A percentile compares a stretch with the other conserved stretches of the same genome.
Conservation (phyloP, 2,329 filamentous ascomycete genomes). For the Fusarium neocosmosporiellum region DNA sequence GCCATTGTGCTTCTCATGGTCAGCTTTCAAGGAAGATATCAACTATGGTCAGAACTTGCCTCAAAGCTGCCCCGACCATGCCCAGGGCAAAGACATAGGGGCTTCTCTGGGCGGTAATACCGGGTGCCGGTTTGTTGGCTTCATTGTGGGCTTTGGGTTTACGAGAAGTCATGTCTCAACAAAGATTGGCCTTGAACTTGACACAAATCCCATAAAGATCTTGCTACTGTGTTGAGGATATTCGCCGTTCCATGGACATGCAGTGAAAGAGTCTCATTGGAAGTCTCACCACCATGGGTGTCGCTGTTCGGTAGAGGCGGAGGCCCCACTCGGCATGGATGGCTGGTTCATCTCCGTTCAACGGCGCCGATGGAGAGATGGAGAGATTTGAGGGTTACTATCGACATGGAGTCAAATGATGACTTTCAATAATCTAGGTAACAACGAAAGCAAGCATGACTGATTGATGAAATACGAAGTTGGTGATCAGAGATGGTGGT, state of each 20-base stretch:
- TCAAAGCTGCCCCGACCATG: slow-evolving; percentile 26
- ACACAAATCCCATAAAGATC: background rate
- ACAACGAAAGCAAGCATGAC: background rate
- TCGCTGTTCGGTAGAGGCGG: background rate
- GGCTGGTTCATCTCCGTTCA: background rate
- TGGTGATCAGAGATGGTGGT: background rate
- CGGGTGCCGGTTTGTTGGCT: background rate
- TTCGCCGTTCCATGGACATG: background rate
- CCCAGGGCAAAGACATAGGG: slow-evolving; percentile 27
- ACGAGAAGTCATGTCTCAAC: slow-evolving; percentile 2
- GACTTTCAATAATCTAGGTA: background rate
- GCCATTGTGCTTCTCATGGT: slow-evolving; percentile 12
- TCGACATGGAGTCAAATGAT: background rate
- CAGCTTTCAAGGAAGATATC: background rate
- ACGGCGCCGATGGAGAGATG: background rate
- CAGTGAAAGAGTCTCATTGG: background rate
- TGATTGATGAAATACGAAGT: background rate
- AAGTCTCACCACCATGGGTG: slow-evolving; percentile 6
- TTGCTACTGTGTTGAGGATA: background rate
- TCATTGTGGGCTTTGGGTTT: background rate
- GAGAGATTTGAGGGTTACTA: background rate
- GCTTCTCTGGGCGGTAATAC: background rate
- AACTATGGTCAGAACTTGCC: background rate
- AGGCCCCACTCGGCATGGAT: slow-evolving; percentile 10
- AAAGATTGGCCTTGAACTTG: background rate